Percentiles rank a stretch among this genome's conserved stretches.
Evolutionary conservation across 1,284 basidiomycete genomes (phyloP).

Genomic region (Trichosporon inkin): DNA sequence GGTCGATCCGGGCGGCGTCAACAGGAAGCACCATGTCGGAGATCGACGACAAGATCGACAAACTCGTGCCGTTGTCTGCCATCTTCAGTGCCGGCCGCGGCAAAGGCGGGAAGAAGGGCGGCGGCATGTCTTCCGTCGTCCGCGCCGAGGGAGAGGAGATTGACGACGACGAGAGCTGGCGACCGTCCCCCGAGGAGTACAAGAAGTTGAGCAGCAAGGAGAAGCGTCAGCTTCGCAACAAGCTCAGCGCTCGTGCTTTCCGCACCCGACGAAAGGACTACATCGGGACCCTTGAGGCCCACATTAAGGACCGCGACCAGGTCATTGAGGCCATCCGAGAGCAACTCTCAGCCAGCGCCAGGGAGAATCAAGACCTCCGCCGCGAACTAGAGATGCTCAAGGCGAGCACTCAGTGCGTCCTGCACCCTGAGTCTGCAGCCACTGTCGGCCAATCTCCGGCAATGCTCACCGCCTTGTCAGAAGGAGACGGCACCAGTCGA

Average conservation of each 20-base stretch:
- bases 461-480: constrained; percentile 39
- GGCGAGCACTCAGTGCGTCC: constrained; percentile 54
- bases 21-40: constrained; percentile 17
- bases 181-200: constrained; percentile 74
- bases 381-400: constrained; percentile 81
- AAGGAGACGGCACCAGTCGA: constrained; percentile 14
- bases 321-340: constrained; percentile 82
- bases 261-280: constrained; percentile 92
- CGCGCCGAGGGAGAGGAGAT: constrained; percentile 47
- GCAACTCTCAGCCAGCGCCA: constrained; percentile 72
- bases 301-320: constrained; percentile 86
- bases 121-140: constrained; percentile 51
- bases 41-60: constrained; percentile 38
- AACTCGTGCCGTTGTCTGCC: constrained; percentile 42
- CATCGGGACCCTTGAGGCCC: constrained; percentile 85
- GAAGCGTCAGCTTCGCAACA: constrained; percentile 92
- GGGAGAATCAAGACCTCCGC: constrained; percentile 77
- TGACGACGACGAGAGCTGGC: constrained; percentile 51
- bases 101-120: constrained; percentile 53
- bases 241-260: constrained; percentile 94
- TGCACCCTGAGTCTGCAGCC: constrained; percentile 45
- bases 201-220: constrained; percentile 93
- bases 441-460: constrained; percentile 40
- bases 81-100: constrained; percentile 50
- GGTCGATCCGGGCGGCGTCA: constrained; percentile 27